phyloP scores from a whole-genome alignment of 2,329 filamentous ascomycete species.

The Iodosphaeria phyllophila region DNA sequence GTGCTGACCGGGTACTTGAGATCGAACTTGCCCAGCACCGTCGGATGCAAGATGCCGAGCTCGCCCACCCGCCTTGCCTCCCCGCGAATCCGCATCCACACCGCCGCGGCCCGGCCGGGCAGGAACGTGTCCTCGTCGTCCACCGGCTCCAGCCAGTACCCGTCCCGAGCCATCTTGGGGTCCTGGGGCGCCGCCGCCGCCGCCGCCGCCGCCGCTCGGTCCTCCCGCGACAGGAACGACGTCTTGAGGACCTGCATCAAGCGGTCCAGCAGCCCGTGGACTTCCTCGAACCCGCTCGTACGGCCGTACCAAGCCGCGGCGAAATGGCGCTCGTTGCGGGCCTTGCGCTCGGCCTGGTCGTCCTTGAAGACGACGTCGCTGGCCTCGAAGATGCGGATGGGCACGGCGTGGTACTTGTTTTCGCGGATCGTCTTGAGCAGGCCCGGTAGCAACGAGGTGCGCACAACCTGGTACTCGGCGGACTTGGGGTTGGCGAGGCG shows the following conservation, averaged over 20 bases:
- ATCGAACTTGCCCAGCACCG: constrained; percentile 58
- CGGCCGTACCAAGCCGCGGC: constrained; percentile 93
- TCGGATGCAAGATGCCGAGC: constrained; percentile 87
- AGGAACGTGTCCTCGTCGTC: constrained; percentile 89
- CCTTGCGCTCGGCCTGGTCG: constrained; percentile 59
- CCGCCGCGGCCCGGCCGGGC: constrained; percentile 68
- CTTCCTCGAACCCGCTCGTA: constrained; percentile 83
- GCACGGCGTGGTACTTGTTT: constrained; percentile 59
- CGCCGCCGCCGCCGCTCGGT: constrained; percentile 32
- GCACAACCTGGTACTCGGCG: constrained; percentile 61
- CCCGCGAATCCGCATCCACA: constrained; percentile 57
- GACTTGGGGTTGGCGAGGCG: constrained; percentile 65
- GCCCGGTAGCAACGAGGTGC: constrained; percentile 55
- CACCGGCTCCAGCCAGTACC: constrained; percentile 90
- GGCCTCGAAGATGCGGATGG: constrained; percentile 66
- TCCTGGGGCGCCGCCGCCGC: constrained; percentile 32
- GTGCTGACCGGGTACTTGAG: constrained; percentile 67
- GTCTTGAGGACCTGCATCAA: constrained; percentile 82
- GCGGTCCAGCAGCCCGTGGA: constrained; percentile 85
- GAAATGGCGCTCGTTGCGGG: constrained; percentile 85
- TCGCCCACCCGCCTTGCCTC: constrained; percentile 65
- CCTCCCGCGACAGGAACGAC: constrained; percentile 60
- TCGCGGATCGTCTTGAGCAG: constrained; percentile 64
- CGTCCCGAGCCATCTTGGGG: constrained; percentile 40
- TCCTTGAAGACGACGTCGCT: constrained; percentile 89